A percentile compares a stretch with the other conserved stretches of the same genome.
Conservation (phyloP, 345 rosid genomes). For the Gynandropsis gynandra region DNA sequence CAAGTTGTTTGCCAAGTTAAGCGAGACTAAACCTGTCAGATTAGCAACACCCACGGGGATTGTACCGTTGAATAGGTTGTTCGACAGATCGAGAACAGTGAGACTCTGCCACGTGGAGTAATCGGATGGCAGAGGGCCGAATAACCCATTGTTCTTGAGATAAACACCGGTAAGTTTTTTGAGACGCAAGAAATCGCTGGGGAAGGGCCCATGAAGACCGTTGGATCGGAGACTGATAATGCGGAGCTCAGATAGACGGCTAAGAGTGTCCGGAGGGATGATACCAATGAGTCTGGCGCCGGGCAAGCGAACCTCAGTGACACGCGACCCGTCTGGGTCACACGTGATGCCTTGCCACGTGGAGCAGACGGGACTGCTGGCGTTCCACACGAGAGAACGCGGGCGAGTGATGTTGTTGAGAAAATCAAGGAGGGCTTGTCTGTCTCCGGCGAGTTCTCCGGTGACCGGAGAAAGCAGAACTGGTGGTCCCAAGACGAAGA, state of each 20-base stretch:
- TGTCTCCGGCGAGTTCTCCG: constrained; percentile 57
- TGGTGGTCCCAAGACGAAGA: constrained; percentile 15
- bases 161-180: constrained; percentile 48
- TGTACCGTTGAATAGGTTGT: constrained; percentile 61
- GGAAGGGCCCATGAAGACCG: constrained; percentile 56
- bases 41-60: constrained; percentile 51
- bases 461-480: constrained; percentile 18
- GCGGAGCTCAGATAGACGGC: constrained; percentile 69
- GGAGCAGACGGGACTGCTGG: constrained; percentile 42
- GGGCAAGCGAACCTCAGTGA: constrained; percentile 56
- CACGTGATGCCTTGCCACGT: constrained; percentile 77
- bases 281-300: constrained; percentile 54
- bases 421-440: constrained; percentile 69
- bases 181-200: constrained; percentile 54
- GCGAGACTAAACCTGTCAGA: constrained; percentile 42
- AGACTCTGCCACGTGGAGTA: constrained; percentile 69
- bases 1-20: constrained; percentile 60
- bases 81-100: constrained; percentile 43
- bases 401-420: constrained; percentile 44
- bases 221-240: constrained; percentile 72
- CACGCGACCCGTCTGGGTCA: constrained; percentile 48
- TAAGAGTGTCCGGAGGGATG: constrained; percentile 53
- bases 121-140: constrained; percentile 58
- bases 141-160: constrained; percentile 56
- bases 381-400: constrained; percentile 50